Evolutionary conservation across 371 early-diverging fungal genomes (phyloP).

Genomic region (Mortierella sp.): DNA sequence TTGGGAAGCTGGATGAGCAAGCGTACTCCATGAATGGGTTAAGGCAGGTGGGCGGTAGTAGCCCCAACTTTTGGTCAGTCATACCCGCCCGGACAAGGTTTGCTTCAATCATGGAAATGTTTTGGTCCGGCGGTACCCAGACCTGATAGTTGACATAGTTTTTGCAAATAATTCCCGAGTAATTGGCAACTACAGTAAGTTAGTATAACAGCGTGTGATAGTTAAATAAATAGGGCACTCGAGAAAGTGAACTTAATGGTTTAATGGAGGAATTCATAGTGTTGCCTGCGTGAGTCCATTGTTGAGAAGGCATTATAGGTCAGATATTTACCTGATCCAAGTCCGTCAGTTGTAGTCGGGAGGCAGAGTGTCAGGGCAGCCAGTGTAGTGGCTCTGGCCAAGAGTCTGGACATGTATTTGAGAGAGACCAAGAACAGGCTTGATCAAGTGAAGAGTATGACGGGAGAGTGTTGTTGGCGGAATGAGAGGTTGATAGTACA

Average conservation of each 20-base stretch:
- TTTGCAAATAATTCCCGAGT: constrained; percentile 34
- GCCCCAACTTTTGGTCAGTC: constrained; percentile 3
- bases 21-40: constrained; percentile 32
- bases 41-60: constrained; percentile 3
- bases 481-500: too few relatives aligned
- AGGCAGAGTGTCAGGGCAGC: not conserved
- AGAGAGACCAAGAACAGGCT: not conserved
- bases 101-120: constrained; percentile 23
- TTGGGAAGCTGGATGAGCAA: constrained; percentile 38
- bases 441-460: not conserved
- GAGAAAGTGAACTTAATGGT: too few relatives aligned
- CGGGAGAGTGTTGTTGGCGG: too few relatives aligned
- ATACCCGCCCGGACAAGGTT: not conserved
- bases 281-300: too few relatives aligned
- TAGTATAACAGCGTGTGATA: not conserved
- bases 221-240: too few relatives aligned
- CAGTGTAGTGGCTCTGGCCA: not conserved
- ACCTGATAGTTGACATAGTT: constrained; percentile 46
- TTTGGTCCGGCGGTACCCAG: constrained; percentile 42
- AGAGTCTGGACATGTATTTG: not conserved
- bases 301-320: too few relatives aligned
- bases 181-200: not conserved
- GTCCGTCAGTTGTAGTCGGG: not conserved
- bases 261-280: too few relatives aligned
- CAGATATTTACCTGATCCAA: not conserved